phyloP scores from a whole-genome alignment of 495 filamentous ascomycete genomes.

The Letharia columbiana region DNA sequence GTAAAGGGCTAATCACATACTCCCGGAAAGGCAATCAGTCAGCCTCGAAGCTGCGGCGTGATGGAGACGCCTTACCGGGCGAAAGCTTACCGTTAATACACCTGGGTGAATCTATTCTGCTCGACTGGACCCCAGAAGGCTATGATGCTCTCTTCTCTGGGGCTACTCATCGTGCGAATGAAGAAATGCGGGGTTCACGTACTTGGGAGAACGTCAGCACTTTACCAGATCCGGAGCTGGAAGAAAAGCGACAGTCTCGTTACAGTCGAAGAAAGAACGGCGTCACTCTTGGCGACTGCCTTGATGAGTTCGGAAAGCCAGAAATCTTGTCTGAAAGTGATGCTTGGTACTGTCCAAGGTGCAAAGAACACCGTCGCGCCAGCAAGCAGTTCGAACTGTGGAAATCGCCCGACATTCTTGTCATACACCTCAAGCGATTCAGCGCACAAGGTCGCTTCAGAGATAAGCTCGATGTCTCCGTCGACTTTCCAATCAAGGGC shows the following conservation, averaged over 20 bases:
- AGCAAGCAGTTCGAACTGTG: slow-evolving; percentile 95
- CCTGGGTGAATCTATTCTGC: slow-evolving; percentile 69
- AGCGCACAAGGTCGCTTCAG: slow-evolving; percentile 62
- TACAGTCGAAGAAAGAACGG: slow-evolving; percentile 58
- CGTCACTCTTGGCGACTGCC: slow-evolving; percentile 78
- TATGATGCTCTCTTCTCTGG: slow-evolving; percentile 63
- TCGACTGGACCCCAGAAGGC: slow-evolving; percentile 67
- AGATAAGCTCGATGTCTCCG: slow-evolving; percentile 84
- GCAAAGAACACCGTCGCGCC: slow-evolving; percentile 84
- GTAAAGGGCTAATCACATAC: slow-evolving; percentile 27
- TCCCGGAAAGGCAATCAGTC: slow-evolving; percentile 26
- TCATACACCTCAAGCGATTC: slow-evolving; percentile 93
- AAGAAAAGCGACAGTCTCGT: slow-evolving; percentile 50
- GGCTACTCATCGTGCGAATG: slow-evolving; percentile 25
- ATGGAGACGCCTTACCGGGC: slow-evolving; percentile 1
- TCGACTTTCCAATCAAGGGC: slow-evolving; percentile 84
- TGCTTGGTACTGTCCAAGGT: slow-evolving; percentile 92
- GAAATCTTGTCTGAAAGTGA: slow-evolving; percentile 90
- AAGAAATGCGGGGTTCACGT: slow-evolving; percentile 42
- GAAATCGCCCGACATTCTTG: slow-evolving; percentile 89
- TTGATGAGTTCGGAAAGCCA: slow-evolving; percentile 83
- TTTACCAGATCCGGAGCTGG: slow-evolving; percentile 58
- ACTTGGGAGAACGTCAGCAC: slow-evolving; percentile 45
- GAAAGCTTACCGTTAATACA: slow-evolving; percentile 52
- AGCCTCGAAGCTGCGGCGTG: slow-evolving; percentile 14